Base-by-base conservation (phyloP, 345 rosid genomes). In the Eucalyptus pumila region DNA sequence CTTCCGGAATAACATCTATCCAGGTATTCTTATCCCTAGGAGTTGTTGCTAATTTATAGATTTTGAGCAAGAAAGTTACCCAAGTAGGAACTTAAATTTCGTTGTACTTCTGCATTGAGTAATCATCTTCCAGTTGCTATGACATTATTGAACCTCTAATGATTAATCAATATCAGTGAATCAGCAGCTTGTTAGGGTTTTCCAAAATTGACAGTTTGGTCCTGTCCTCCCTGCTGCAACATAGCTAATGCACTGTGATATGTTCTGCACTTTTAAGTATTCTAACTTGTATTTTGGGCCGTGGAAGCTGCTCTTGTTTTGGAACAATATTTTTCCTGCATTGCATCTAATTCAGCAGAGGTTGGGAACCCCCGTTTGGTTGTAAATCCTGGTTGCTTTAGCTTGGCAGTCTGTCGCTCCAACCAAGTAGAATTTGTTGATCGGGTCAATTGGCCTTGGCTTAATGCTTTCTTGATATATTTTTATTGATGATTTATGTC, bases 1-100 rank as follows among this genome's bases (percentile, higher is more conserved):
- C 91, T 97, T 97, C 90, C 94, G 99, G 85, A 98, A 98, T 93
- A 94, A 98, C 92, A 98, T 98, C 96, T 98, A 98, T 94, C 99
- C 99, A 94, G 99, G 99, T 98, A 87, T 93, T 27, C 62, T 86
- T 87, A 81, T 40, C 83, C 83, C 83, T 72, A 2, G 26, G 45
- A 72, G 45, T 72, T 72, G 81, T 72, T 72, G 26, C 81, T 72
- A 72, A 72, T 37, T 72, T 72, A 72, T 72, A 72, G 81, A 23
- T 72, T 37, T 37, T 37, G 24, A 72, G 81, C 81, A 72, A 72
- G 81, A 37, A 72, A 37, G 81, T 72, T 72, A 42, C 81, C 81
- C 81, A 34, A 72, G 81, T 5, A 72, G 81, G 45, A 72, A 37
- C 81, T 72, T 37, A 9, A 72, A 72, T 19, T 72, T 72, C 17